Conservation (phyloP, 345 rosid genomes). For the Rubroshorea leprosula region DNA sequence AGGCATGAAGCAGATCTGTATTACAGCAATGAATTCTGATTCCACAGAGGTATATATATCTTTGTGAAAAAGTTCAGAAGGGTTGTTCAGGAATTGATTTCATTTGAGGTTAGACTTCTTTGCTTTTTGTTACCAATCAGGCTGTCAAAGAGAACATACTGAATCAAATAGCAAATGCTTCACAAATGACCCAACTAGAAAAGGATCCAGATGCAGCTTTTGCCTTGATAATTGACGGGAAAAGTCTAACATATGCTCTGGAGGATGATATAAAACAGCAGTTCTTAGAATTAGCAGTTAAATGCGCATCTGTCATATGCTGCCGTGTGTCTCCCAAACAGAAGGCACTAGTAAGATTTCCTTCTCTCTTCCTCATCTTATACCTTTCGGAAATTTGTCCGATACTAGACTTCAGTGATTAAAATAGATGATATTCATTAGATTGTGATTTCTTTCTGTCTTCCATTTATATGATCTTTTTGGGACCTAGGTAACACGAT, state of each 20-base stretch:
- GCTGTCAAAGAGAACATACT: constrained; percentile 60
- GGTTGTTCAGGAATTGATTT: constrained; percentile 20
- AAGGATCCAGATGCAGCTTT: constrained; percentile 92
- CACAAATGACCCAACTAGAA: constrained; percentile 82
- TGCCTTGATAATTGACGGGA: constrained; percentile 93
- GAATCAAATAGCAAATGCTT: constrained; percentile 76
- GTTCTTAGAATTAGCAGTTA: constrained; percentile 82
- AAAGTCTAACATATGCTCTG: constrained; percentile 63
- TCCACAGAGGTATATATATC: constrained; percentile 47
- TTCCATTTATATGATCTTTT: not conserved
- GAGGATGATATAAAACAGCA: constrained; percentile 84
- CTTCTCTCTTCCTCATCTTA: constrained; percentile 6
- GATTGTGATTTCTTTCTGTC: not conserved
- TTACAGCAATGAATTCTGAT: constrained; percentile 51
- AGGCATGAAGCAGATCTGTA: constrained; percentile 91
- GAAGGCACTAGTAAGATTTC: constrained; percentile 76
- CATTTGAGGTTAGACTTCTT: constrained; percentile 19
- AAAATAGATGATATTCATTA: not conserved
- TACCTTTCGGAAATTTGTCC: not conserved
- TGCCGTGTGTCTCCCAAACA: constrained; percentile 99
- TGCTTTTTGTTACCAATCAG: constrained; percentile 37
- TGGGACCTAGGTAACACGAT: constrained; percentile 57
- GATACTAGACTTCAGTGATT: no score
- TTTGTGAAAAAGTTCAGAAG: constrained; percentile 11
- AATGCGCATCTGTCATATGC: constrained; percentile 94